phyloP scores from a whole-genome alignment of 768 basidiomycete genomes.

The Russula sp. region DNA sequence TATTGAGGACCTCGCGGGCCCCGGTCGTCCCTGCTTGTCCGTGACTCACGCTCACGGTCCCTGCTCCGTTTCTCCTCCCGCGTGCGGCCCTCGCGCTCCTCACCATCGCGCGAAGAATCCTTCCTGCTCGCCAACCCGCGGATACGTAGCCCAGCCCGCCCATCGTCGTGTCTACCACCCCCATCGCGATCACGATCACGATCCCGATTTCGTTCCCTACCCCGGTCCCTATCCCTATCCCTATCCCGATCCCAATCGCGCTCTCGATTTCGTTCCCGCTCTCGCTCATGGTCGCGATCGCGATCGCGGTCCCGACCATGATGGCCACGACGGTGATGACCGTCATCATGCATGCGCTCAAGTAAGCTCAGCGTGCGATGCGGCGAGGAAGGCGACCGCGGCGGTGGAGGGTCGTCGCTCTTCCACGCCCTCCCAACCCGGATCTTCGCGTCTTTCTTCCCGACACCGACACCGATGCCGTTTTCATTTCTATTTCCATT shows the following conservation, averaged over 20 bases:
- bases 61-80: conserved; percentile 16
- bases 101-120: conserved; percentile 1
- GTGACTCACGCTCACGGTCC: conserved; percentile 10
- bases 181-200: conserved; percentile 19
- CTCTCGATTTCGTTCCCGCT: neutral
- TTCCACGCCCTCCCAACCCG: conserved; percentile 24
- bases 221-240: conserved; percentile 5
- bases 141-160: neutral
- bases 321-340: neutral
- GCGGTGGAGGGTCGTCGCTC: conserved; percentile 6
- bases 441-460: conserved; percentile 24
- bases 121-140: conserved; percentile 6
- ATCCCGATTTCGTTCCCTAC: conserved; percentile 19
- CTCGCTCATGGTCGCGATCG: neutral
- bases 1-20: conserved; percentile 30
- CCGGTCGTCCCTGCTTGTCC: conserved; percentile 18
- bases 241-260: neutral
- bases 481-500: conserved; percentile 29
- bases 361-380: conserved; percentile 8
- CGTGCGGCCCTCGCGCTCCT: conserved; percentile 16
- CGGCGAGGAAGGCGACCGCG: neutral
- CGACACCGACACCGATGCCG: conserved; percentile 27
- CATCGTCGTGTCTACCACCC: neutral
- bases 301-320: neutral
- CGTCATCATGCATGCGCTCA: conserved; percentile 2